phyloP scores from a whole-genome alignment of 164 flowering plant species.

The Vitis rupestris region DNA sequence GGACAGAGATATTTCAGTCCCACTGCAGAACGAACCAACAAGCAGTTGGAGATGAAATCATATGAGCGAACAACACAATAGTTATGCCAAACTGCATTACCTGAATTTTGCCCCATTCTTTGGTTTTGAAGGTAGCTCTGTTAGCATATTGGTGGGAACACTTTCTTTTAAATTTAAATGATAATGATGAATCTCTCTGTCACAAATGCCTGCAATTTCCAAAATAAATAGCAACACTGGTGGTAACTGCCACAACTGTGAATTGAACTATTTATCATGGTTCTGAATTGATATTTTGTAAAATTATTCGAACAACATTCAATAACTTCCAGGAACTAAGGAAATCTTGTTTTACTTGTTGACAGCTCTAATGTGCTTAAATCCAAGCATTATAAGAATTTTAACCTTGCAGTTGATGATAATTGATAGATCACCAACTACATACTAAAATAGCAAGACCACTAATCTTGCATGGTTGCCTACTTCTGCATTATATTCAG shows the following conservation, averaged over 20 bases:
- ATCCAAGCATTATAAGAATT: background rate
- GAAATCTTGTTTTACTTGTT: background rate
- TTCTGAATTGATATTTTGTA: background rate
- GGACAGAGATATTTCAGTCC: constrained; percentile 60
- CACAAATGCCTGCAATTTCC: constrained; percentile 44
- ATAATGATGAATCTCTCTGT: constrained; percentile 50
- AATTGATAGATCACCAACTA: background rate
- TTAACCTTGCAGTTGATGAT: background rate
- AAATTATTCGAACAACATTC: background rate
- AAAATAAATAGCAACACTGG: background rate
- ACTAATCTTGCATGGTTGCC: background rate
- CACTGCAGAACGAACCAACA: constrained; percentile 38
- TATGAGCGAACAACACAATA: background rate
- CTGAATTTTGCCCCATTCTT: constrained; percentile 69
- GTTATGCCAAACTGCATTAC: constrained; percentile 23
- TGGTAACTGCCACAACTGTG: background rate
- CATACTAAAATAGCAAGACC: background rate
- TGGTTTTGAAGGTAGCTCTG: constrained; percentile 45
- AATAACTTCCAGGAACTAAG: background rate
- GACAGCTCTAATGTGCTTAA: background rate
- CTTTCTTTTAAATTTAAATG: constrained; percentile 47
- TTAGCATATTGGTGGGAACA: constrained; percentile 40
- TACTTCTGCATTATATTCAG: background rate
- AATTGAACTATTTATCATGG: background rate
- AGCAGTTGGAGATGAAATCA: constrained; percentile 3